Evolutionary conservation across 2,329 filamentous ascomycete genomes (phyloP), one percentile per base, ranked within the genome.

Genomic region (Grosmannia penicillata): DNA sequence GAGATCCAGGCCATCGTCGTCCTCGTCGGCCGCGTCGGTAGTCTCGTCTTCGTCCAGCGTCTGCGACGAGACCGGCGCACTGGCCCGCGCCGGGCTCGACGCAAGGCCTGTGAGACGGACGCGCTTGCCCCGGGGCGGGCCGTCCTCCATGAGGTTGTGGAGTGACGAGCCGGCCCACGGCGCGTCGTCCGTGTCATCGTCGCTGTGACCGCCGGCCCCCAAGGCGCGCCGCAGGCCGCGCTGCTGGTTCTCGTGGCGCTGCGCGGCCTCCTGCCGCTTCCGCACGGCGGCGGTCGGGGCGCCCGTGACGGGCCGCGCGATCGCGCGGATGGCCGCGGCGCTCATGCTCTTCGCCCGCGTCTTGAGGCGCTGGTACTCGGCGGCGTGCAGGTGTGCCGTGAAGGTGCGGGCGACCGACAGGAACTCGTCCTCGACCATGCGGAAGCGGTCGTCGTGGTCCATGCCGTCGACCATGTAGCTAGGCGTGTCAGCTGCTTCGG

Each of bases 341-440:
- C 76, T 76, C 36, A 68, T 65, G 9, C 61, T 52, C 45, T 62
- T 69, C 4, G 74, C 71, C 26, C 63, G 58, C 25, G 61, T 58
- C 53, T 79, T 80, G 32, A 83, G 66, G 4, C 77, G 70, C 41
- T 75, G 65, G 53, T 89, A 89, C 54, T 86, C 82, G 14, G 75
- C 79, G n/a, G 75, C 71, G 52, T 87, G 82, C 2, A 89, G 66
- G 53, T 86, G 81, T 6, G 70, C 68, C 0, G 82, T 89, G 56
- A 83, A 89, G 3, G 64, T 60, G 37, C 74, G 70, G 0, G 82
- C 82, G 0, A 75, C 71, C 14, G 68, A 60, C 17, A 79, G 59
- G 45, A 91, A 74, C 47, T 89, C 82, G 49, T 91, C 83, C 55
- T 89, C 83, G 0, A 91, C 83, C 79, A 89, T 87, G 49, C 82